A percentile compares a stretch with the other conserved stretches of the same genome.
phyloP scores from a whole-genome alignment of 129 eudicot genomes.

The Mikania micrantha region DNA sequence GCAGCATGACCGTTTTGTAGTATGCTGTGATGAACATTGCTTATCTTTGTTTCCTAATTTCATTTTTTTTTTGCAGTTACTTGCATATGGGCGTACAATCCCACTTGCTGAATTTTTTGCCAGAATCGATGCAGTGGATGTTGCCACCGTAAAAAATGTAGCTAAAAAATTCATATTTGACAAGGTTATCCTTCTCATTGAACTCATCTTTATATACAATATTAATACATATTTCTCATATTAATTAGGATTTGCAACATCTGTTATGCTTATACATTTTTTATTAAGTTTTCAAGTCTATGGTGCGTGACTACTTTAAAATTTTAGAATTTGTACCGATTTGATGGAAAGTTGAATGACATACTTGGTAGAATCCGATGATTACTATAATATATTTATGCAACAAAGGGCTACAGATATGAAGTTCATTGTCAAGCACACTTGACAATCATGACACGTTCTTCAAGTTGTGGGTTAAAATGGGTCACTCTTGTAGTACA shows the following conservation, averaged over 20 bases:
- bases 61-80: conserved; percentile 43
- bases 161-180: conserved; percentile 72
- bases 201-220: neutral
- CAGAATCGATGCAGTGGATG: conserved; percentile 81
- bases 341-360: neutral
- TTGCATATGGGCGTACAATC: conserved; percentile 80
- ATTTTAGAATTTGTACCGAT: neutral
- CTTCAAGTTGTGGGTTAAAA: neutral
- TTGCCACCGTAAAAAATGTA: conserved; percentile 76
- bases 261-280: neutral
- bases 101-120: conserved; percentile 80
- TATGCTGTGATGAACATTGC: neutral
- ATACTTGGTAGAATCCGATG: neutral
- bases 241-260: neutral
- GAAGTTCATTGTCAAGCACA: neutral
- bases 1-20: neutral
- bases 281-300: no score
- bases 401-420: neutral
- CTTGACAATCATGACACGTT: neutral
- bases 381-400: neutral
- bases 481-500: neutral
- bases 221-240: neutral
- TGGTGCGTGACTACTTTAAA: no score
- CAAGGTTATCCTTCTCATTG: conserved; percentile 37
- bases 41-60: neutral